phyloP scores from a whole-genome alignment of 768 basidiomycete genomes.

The Pleurotus djamor region DNA sequence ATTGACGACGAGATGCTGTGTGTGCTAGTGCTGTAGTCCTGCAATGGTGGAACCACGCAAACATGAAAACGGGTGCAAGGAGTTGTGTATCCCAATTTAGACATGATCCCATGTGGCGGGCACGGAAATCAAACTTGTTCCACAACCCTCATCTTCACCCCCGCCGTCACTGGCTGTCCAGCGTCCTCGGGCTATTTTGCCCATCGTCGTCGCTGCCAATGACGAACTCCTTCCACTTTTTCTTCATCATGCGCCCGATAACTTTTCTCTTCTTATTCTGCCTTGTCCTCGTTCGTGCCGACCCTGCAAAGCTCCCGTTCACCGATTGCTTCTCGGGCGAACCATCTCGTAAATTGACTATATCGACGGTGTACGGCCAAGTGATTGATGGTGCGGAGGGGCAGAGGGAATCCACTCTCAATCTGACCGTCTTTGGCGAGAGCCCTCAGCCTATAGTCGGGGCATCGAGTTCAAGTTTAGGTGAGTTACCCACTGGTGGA shows the following conservation, averaged over 20 bases:
- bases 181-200: background rate
- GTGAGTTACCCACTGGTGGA: conserved; percentile 37
- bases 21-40: background rate
- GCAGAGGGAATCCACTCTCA: conserved; percentile 46
- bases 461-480: conserved; percentile 61
- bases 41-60: conserved; percentile 1
- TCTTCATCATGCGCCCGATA: conserved; percentile 10
- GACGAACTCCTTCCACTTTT: conserved; percentile 18
- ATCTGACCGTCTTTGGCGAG: conserved; percentile 71
- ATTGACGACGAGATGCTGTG: conserved; percentile 13
- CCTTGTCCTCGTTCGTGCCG: conserved; percentile 30
- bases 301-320: conserved; percentile 63
- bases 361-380: conserved; percentile 75
- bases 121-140: background rate
- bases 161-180: background rate
- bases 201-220: conserved; percentile 18
- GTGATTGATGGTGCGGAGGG: conserved; percentile 39
- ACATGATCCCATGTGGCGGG: background rate
- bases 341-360: conserved; percentile 54
- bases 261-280: conserved; percentile 23
- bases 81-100: background rate
- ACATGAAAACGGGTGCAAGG: conserved; percentile 14
- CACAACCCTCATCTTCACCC: background rate
- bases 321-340: conserved; percentile 67
- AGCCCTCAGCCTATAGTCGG: conserved; percentile 60